phyloP scores from a whole-genome alignment of 2,329 filamentous ascomycete genomes.

The Talaromyces sp. region DNA sequence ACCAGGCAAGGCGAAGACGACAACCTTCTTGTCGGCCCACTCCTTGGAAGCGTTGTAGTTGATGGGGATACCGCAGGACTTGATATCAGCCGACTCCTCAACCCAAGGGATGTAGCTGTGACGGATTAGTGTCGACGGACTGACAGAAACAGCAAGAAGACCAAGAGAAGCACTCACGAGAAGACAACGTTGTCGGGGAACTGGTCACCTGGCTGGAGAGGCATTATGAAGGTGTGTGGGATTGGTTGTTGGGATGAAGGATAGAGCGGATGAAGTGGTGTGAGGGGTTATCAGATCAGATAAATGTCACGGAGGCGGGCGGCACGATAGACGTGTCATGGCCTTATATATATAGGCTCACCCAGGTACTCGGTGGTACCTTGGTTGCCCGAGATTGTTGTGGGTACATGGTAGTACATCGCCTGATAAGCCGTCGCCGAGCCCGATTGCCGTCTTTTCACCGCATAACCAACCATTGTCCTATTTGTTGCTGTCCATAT shows the following conservation, averaged over 20 bases:
- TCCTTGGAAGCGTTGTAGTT: slow-evolving; percentile 78
- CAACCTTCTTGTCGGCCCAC: slow-evolving; percentile 70
- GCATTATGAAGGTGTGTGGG: slow-evolving; percentile 46
- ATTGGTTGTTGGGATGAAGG: not conserved
- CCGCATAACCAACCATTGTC: not conserved
- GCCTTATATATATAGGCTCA: slow-evolving; percentile 9
- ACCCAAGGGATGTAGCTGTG: slow-evolving; percentile 73
- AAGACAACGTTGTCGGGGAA: slow-evolving; percentile 82
- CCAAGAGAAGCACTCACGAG: slow-evolving; percentile 53
- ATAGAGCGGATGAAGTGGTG: not conserved
- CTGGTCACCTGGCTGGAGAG: slow-evolving; percentile 75
- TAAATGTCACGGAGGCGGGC: slow-evolving; percentile 1
- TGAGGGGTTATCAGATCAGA: slow-evolving; percentile 3
- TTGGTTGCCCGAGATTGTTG: slow-evolving; percentile 1
- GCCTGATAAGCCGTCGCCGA: not conserved
- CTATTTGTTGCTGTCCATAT: not conserved
- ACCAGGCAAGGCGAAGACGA: slow-evolving; percentile 69
- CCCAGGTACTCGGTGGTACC: slow-evolving; percentile 11
- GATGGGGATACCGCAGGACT: slow-evolving; percentile 73
- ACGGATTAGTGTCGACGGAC: not conserved
- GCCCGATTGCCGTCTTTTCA: slow-evolving; percentile 2
- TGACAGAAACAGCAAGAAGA: slow-evolving; percentile 5
- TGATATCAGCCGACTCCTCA: slow-evolving; percentile 66
- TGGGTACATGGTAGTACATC: slow-evolving; percentile 4
- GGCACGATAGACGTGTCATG: slow-evolving; percentile 1